Percentiles rank a stretch among this genome's conserved stretches.
These are phyloP conservation scores for Hibiscus mutabilis DNA, from an alignment of 345 rosid genomes.

Conservation along the genomic window DNA sequence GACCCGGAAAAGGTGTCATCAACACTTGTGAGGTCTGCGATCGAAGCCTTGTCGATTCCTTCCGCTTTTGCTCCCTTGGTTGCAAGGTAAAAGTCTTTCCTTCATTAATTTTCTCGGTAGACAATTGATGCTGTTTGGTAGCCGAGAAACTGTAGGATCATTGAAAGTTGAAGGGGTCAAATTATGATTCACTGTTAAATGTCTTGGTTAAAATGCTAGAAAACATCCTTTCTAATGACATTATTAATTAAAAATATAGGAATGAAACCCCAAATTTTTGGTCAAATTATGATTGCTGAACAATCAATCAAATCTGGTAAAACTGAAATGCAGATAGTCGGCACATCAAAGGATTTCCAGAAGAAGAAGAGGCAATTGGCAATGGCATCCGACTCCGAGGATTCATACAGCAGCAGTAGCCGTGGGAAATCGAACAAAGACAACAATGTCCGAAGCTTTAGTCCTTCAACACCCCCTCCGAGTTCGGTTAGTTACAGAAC, in stretches of 20 bases:
- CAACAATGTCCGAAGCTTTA: slow-evolving; percentile 48
- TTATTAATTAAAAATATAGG: no score
- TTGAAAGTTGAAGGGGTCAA: neutral
- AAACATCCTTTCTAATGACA: no score
- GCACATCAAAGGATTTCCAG: slow-evolving; percentile 47
- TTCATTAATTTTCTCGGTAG: neutral
- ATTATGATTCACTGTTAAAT: neutral
- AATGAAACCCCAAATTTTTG: no score
- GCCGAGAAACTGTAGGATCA: slow-evolving; percentile 3
- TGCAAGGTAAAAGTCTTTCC: slow-evolving; percentile 53
- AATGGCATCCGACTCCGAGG: slow-evolving; percentile 60
- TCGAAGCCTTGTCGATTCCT: slow-evolving; percentile 90
- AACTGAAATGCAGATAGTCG: slow-evolving; percentile 40
- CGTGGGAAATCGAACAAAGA: slow-evolving; percentile 22
- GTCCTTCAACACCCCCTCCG: slow-evolving; percentile 81
- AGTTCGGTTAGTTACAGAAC: slow-evolving; percentile 41
- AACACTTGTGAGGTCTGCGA: slow-evolving; percentile 92
- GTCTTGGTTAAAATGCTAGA: no score
- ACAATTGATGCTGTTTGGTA: slow-evolving; percentile 10
- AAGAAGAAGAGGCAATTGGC: slow-evolving; percentile 43
- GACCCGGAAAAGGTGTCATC: slow-evolving; percentile 92
- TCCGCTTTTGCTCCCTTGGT: slow-evolving; percentile 96
- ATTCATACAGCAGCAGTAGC: slow-evolving; percentile 59
- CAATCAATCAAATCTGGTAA: no score
- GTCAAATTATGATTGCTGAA: no score